Percentiles rank a stretch among this genome's conserved stretches.
These are phyloP conservation scores for Pseudophaeomoniella oleicola DNA, from an alignment of 2,329 filamentous ascomycete genomes.

Conservation along the genomic window DNA sequence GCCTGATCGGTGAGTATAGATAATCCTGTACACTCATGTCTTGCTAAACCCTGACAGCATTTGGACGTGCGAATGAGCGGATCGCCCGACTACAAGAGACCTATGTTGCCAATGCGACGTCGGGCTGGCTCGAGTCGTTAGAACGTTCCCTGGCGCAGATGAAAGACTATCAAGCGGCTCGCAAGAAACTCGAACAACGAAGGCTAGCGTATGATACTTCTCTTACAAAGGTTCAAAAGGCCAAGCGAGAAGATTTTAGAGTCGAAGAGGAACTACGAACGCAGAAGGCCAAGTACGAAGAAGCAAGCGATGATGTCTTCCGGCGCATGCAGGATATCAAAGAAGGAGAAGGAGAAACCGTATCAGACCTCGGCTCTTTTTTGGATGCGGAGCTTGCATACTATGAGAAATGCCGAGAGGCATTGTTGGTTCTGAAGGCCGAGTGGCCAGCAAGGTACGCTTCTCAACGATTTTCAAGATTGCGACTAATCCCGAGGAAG, in stretches of 20 bases:
- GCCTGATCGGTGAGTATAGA: conserved; percentile 49
- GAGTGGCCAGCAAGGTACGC: conserved; percentile 53
- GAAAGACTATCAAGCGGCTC: conserved; percentile 89
- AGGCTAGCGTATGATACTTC: conserved; percentile 84
- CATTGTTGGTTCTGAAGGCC: conserved; percentile 54
- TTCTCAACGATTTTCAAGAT: not conserved
- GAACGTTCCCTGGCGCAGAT: conserved; percentile 84
- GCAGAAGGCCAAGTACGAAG: conserved; percentile 92
- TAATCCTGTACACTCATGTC: not conserved
- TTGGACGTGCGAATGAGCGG: conserved; percentile 78
- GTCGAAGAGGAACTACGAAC: conserved; percentile 82
- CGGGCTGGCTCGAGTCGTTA: conserved; percentile 79
- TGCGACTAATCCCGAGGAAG: not conserved
- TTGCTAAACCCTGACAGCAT: conserved; percentile 29
- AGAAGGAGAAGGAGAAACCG: conserved; percentile 72
- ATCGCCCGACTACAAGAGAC: conserved; percentile 73
- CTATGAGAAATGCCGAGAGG: conserved; percentile 79
- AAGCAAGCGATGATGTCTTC: conserved; percentile 80
- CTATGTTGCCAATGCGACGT: conserved; percentile 63
- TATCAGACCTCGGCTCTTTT: conserved; percentile 65
- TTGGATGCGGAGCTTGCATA: conserved; percentile 82
- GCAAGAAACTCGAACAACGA: conserved; percentile 87
- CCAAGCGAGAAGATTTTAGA: conserved; percentile 84
- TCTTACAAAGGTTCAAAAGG: conserved; percentile 79
- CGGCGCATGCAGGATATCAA: conserved; percentile 94